phyloP scores from a whole-genome alignment of 768 basidiomycete genomes.

The Amanita muscaria region DNA sequence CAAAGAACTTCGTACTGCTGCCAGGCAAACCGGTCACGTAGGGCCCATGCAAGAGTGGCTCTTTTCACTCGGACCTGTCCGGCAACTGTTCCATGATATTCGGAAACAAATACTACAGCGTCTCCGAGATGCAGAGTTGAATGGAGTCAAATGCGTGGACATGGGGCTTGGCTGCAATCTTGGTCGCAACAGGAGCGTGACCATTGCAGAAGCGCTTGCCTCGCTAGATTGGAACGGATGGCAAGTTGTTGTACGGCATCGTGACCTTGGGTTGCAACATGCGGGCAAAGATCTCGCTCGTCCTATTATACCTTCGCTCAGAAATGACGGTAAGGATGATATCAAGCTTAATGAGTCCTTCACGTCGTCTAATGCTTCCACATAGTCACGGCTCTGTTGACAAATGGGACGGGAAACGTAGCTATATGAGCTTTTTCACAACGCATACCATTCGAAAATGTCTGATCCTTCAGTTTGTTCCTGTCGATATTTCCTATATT shows the following conservation, averaged over 20 bases:
- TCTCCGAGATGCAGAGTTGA: neutral
- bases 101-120: neutral
- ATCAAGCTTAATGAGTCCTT: too few relatives aligned
- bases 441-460: too few relatives aligned
- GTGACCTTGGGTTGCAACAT: constrained; percentile 2
- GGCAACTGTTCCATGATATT: constrained; percentile 1
- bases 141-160: neutral
- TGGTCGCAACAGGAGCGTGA: constrained; percentile 7
- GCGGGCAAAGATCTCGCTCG: constrained; percentile 1
- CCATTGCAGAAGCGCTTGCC: constrained; percentile 4
- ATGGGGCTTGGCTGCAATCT: constrained; percentile 2
- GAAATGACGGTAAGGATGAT: neutral
- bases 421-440: too few relatives aligned
- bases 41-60: constrained; percentile 7
- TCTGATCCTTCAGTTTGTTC: too few relatives aligned
- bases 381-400: too few relatives aligned
- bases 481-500: too few relatives aligned
- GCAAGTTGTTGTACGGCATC: constrained; percentile 1
- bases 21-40: neutral
- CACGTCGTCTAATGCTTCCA: too few relatives aligned
- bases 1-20: constrained; percentile 2
- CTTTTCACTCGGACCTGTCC: neutral
- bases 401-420: too few relatives aligned
- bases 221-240: constrained; percentile 1
- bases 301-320: neutral